Base-by-base conservation (phyloP, 441 rosid species). In the Gossypium schwendimanii region DNA sequence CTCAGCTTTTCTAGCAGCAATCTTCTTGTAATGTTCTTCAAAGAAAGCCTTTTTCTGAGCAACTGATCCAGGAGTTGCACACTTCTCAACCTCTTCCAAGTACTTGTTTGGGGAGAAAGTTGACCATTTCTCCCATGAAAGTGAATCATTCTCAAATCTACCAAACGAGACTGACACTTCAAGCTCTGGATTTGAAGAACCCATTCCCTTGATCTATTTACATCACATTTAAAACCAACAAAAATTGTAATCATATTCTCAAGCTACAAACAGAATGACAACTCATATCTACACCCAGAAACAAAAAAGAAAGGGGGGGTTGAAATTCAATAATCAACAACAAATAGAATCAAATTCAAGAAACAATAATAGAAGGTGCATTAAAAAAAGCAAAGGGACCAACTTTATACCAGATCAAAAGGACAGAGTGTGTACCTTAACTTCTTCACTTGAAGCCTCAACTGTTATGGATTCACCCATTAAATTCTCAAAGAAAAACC, bases 101-200 rank as follows among this genome's bases (percentile, higher is more conserved):
- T 95, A 92, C 91, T 95, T 95, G 73, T 95, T 95, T 14, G 91
- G 92, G 11, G 98, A 89, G 82, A 95, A 95, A 74, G 99, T 79
- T 0, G 99, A 95, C 88, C 93, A 91, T 79, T 84, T 95, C 81
- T 91, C 99, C 99, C 99, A 95, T 24, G 99, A 92, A 69, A 92
- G 87, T 26, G 98, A 86, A 86, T 95, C 99, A 72, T 83, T 92
- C 81, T 90, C 96, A 86, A 91, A 95, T 83, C 91, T 89, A 57
- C 99, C 99, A 60, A 95, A 92, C 17, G 99, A 95, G 68, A 92
- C 88, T 49, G 99, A 95, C 77, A 83, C 92, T 76, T 89, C 83
- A 65, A 88, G 87, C 54, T 73, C 81, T 61, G 89, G 87, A 59
- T 78, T 84, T 52, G 91, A 77, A 63, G 86, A 78, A 79, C 67